Base-by-base conservation (phyloP, 139 green algal genomes). In the Edaphochlamys debaryana region DNA sequence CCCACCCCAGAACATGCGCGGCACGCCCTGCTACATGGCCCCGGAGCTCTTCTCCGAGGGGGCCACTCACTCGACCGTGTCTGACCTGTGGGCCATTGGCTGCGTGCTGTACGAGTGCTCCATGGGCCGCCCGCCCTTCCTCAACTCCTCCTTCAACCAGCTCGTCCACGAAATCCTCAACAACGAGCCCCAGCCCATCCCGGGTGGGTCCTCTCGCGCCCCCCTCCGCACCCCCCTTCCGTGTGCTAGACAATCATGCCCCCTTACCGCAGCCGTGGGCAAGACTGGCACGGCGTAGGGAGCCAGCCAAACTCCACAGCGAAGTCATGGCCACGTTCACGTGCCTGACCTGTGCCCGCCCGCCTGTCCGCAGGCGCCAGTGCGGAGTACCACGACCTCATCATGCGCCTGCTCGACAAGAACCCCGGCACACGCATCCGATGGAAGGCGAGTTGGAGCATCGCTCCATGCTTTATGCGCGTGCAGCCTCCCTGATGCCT, bases 31-130 rank as follows among this genome's bases (percentile, higher is more conserved):
- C 77, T 99, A 99, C 87, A 99, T 98, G 96, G 95, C 96, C 0
- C 96, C 96, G 29, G 96, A 99, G 92, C 93, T 99, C 45, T 97
- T 98, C 79, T 87, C 93, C n/a, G 91, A 96, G 27, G 93, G 89
- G 8, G 91, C 90, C 19, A 91, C 93, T 9, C 93, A 98, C 85
- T 97, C 93, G 34, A 95, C 89, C 32, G 91, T 90, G 17, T 95
- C 90, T 3, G 97, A 99, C 89, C 87, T 99, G 45, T 99, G 94
- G 78, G 92, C 94, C 0, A 88, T 99, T 3, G 97, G 97, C 30
- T 98, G 95, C 86, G 90, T 99, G 48, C 91, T 99, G 70, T 98
- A 98, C 80, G 95, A 99, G 89, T 97, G 93, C 78, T 90, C 90
- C 22, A 92, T 94, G 30, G 97, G 97, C 4, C 79, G 87, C 6